Base-by-base conservation (phyloP, 2,329 filamentous ascomycete species). In the Emmonsia crescens region DNA sequence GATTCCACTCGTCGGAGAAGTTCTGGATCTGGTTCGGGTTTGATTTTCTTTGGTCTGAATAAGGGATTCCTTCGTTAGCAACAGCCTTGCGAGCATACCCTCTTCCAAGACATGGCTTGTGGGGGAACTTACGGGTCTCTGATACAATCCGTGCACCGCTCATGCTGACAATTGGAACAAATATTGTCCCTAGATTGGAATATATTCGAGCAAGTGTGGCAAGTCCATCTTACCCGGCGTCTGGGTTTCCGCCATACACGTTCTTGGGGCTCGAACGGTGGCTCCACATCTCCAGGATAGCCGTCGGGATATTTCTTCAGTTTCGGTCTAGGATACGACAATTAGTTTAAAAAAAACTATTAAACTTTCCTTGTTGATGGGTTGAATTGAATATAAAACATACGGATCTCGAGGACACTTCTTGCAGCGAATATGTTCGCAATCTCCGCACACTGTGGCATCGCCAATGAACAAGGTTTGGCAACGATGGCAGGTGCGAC, bases 391-490 rank as follows among this genome's bases (percentile, higher is more conserved):
- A n/a, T 51, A 31, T 48, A 60, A 85, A 60, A 85, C 88, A 73
- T 83, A 91, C 82, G 90, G 90, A 69, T 91, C 86, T 68, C 90
- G 81, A 33, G 89, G 89, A 73, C 91, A 95, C 70, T 87, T 87
- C 46, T 85, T 89, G 78, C 91, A 96, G 60, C 89, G 85, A 59
- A 81, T 73, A 73, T 96, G 91, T 33, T 80, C 77, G 74, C 91
- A 96, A 46, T 79, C 79, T 8, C 79, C 74, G 72, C 91, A 96
- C 71, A 83, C 76, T 63, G 86, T 89, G 63, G 75, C 78, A 38
- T 81, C 78, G 5, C 79, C 70, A 1, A 75, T 73, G 70, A 91
- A 94, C 0, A 86, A 70, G 2, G 78, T 82, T 55, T 83, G 72
- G 72, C 91, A 96, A 68, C 84, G 80, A 74, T 95, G 91, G 73